phyloP scores from a whole-genome alignment of 495 filamentous ascomycete genomes.

The Terfezia claveryi region DNA sequence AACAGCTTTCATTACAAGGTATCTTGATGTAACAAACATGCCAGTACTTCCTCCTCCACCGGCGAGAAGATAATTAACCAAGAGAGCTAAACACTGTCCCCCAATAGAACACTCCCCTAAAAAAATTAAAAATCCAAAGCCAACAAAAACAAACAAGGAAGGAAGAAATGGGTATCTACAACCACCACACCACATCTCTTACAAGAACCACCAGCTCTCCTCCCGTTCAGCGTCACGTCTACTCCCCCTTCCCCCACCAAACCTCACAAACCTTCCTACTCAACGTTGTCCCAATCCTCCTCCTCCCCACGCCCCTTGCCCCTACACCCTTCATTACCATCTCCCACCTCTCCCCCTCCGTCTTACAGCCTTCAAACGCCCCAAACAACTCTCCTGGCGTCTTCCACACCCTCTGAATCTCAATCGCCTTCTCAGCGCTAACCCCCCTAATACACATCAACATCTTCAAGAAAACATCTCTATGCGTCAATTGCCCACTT shows the following conservation, averaged over 20 bases:
- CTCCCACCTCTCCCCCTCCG: slow-evolving; percentile 26
- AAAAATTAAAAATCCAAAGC: not conserved
- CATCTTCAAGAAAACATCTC: slow-evolving; percentile 69
- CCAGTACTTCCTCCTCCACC: no score
- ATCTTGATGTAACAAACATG: no score
- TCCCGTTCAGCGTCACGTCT: not conserved
- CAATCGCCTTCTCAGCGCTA: slow-evolving; percentile 60
- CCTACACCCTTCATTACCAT: slow-evolving; percentile 28
- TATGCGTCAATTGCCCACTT: slow-evolving; percentile 46
- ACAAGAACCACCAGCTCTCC: not conserved
- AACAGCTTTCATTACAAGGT: no score
- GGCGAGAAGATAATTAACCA: no score
- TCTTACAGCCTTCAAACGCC: slow-evolving; percentile 35
- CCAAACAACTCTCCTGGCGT: slow-evolving; percentile 48
- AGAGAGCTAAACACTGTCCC: no score
- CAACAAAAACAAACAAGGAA: not conserved
- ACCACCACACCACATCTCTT: not conserved
- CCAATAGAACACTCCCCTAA: not conserved
- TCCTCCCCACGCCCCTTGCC: slow-evolving; percentile 37
- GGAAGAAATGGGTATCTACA: not conserved
- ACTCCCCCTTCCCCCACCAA: slow-evolving; percentile 30
- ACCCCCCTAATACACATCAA: slow-evolving; percentile 62
- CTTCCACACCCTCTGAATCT: slow-evolving; percentile 53
- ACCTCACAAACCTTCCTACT: slow-evolving; percentile 53
- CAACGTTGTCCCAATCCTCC: slow-evolving; percentile 40